These are phyloP conservation scores for Zostera marina DNA, from an alignment of 116 monocot species.

Conservation along the genomic window DNA sequence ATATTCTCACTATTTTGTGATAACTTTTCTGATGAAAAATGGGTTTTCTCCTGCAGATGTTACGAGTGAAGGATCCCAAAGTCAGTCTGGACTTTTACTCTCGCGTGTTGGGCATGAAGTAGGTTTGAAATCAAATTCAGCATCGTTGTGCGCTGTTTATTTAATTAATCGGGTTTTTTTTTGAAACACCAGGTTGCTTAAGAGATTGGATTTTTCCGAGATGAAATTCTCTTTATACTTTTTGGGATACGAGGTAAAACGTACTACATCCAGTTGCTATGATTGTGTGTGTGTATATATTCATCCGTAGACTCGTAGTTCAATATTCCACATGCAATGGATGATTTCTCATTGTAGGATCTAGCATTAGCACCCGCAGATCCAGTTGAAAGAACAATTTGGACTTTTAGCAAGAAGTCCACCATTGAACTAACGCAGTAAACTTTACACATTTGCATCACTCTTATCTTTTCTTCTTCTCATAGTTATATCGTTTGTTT, in stretches of 20 bases:
- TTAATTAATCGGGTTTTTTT: background rate
- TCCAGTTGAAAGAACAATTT: constrained; percentile 50
- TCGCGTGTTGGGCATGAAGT: constrained; percentile 92
- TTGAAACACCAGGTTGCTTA: constrained; percentile 40
- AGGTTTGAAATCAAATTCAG: constrained; percentile 14
- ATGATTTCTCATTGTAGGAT: constrained; percentile 25
- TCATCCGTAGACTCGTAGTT: background rate
- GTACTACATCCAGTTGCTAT: background rate
- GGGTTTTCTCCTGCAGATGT: constrained; percentile 44
- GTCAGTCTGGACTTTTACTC: constrained; percentile 92
- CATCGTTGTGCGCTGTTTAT: background rate
- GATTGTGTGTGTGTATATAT: background rate
- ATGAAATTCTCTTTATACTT: constrained; percentile 97
- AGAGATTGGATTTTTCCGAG: constrained; percentile 89
- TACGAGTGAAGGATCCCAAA: constrained; percentile 90
- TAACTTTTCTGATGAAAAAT: background rate
- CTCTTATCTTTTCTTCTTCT: background rate
- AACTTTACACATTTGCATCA: constrained; percentile 3
- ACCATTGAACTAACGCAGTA: constrained; percentile 96
- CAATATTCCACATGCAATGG: background rate
- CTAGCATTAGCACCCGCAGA: constrained; percentile 51
- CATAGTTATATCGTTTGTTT: background rate
- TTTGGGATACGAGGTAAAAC: constrained; percentile 83
- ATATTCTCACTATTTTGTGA: background rate
- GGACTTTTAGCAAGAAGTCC: constrained; percentile 87